Base-by-base conservation (phyloP, 1,139 yeast species). In the Scheffersomyces illinoinensis region DNA sequence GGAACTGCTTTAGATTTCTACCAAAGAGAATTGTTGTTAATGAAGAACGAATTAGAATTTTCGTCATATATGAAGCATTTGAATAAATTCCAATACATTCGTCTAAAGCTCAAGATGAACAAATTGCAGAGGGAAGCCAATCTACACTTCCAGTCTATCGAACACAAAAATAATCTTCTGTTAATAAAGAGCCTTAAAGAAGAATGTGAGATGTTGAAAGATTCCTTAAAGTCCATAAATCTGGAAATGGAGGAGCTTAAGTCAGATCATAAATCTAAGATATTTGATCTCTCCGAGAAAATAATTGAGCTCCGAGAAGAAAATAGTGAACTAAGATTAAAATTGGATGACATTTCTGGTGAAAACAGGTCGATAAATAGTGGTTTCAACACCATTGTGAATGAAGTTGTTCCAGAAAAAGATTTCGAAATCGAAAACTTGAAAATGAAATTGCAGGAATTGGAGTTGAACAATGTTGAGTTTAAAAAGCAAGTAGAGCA, bases 21-120 rank as follows among this genome's bases (percentile, higher is more conserved):
- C 64, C 85, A 83, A 58, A 73, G 93, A 59, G 90, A 89, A 63
- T 73, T 88, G 43, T 70, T 88, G 56, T 75, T 89, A 50, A 69
- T 83, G 59, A 81, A 82, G 58, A 89, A 88, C 67, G 93, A 89
- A 68, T 75, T 87, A 53, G 90, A 87, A 56, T 88, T 89, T 68
- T 76, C 85, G 10, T 78, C 82, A 57, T 88, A 85, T 68, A 71
- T 86, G 69, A 85, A 84, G 59, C 79, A 82, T 59, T 77, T 86
- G 62, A 81, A 80, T 58, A 83, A 84, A 62, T 77, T 76, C 57
- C 79, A 84, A 53, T 79, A 83, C 57, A 71, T 81, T 26, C 76
- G 80, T 57, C 71, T 75, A 52, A 75, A 71, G 56, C 58, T 72
- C 23, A 66, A 68, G 47, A 61, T 79, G 59, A 71, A 74, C 48